Conservation (phyloP, 306 rosid genomes). For the Citrullus amarus region DNA sequence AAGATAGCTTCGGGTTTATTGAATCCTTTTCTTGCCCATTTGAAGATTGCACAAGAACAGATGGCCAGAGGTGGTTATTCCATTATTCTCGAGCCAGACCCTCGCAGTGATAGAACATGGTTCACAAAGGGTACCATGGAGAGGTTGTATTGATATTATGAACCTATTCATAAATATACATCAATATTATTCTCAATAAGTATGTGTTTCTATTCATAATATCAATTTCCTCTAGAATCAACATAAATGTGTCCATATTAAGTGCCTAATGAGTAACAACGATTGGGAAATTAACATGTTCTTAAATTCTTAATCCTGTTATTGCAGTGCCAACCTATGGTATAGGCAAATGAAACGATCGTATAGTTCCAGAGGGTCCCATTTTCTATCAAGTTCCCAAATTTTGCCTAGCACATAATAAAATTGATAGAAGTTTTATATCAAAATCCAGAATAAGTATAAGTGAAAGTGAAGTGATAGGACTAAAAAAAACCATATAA, state of each 20-base stretch:
- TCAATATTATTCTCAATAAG: background rate
- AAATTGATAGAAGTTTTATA: background rate
- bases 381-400: background rate
- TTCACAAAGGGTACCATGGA: slow-evolving; percentile 77
- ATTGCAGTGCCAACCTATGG: background rate
- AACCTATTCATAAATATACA: background rate
- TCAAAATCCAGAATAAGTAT: background rate
- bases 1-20: slow-evolving; percentile 88
- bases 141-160: slow-evolving; percentile 35
- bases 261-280: background rate
- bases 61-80: slow-evolving; percentile 95
- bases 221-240: background rate
- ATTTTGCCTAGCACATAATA: background rate
- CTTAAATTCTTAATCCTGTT: background rate
- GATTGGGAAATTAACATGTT: background rate
- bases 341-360: background rate
- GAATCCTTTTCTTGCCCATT: slow-evolving; percentile 78
- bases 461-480: background rate
- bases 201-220: background rate
- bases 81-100: slow-evolving; percentile 72
- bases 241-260: background rate
- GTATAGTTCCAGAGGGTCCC: background rate
- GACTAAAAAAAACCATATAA: background rate
- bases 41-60: slow-evolving; percentile 93
- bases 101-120: slow-evolving; percentile 43